Conservation (phyloP, 2,329 filamentous ascomycete genomes). For the Botrytis hyacinthi region DNA sequence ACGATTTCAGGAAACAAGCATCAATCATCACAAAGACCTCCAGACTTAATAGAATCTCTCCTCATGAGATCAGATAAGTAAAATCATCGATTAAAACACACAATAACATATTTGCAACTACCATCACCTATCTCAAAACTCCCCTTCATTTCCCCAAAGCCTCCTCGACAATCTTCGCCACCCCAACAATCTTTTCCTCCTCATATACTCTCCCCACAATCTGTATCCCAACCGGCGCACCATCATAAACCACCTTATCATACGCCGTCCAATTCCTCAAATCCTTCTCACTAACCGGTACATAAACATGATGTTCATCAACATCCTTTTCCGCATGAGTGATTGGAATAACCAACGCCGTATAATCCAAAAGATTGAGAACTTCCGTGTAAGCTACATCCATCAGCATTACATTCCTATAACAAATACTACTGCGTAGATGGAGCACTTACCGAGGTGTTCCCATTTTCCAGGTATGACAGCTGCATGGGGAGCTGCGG, state of each 20-base stretch:
- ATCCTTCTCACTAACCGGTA: conserved; percentile 46
- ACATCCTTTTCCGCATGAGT: conserved; percentile 47
- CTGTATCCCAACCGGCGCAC: conserved; percentile 53
- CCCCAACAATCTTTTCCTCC: conserved; percentile 54
- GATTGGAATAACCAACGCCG: conserved; percentile 55
- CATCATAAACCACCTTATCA: conserved; percentile 43
- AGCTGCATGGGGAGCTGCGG: conserved; percentile 49
- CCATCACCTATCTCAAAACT: not conserved
- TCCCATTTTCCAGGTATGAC: conserved; percentile 26
- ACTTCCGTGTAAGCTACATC: conserved; percentile 52
- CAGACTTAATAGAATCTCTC: not conserved
- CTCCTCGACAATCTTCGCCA: conserved; percentile 32
- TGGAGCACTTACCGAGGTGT: conserved; percentile 4
- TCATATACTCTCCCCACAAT: conserved; percentile 51
- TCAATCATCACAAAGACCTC: not conserved
- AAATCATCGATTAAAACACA: not conserved
- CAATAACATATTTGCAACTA: no score
- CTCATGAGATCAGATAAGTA: no score
- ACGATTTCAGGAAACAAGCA: not conserved
- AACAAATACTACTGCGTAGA: not conserved
- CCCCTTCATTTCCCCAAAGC: conserved; percentile 19
- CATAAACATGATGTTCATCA: conserved; percentile 37
- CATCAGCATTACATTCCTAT: not conserved
- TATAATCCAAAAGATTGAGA: conserved; percentile 62
- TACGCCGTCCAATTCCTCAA: conserved; percentile 48